Base-by-base conservation (phyloP, 441 rosid species). In the Isatis lusitanica region DNA sequence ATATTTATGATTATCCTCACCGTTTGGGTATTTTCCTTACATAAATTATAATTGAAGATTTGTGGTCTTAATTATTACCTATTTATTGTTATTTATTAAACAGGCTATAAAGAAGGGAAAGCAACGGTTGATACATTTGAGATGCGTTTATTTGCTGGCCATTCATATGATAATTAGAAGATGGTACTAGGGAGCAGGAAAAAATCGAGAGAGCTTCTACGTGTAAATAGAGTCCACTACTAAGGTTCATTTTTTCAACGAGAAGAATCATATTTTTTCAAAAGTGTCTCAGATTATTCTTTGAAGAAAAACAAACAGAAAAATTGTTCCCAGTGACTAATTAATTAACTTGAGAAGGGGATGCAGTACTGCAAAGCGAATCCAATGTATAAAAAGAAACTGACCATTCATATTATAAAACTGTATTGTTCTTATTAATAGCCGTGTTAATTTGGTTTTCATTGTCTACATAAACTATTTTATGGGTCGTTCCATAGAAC, bases 91-190 rank as follows among this genome's bases (percentile, higher is more conserved):
- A 28, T 75, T 64, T 71, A 44, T 79, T 76, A 56, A 85, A 80
- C 97, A 95, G 99, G 97, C 74, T 7, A 74, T 85, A 71, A 85
- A 80, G 76, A 79, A 51, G 83, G 93, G 75, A 82, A 68, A 84
- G 72, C 87, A 83, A 82, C 71, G 88, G 87, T 71, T 87, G 83
- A 74, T 86, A 80, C 63, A 78, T 86, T 84, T 83, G 88, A 83
- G 82, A 85, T 82, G 85, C 76, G 80, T 87, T 71, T 83, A 42
- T 85, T 85, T 89, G 88, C 71, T 94, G 87, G 82, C 83, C 72
- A 77, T 79, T 81, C 91, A 83, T 74, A 85, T 84, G 84, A 66
- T 87, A 69, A 77, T 77, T 85, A 84, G 92, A 88, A 84, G 92
- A 84, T 83, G 68, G 52, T 82, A 65, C 62, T 90, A 83, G 70